Base-by-base conservation (phyloP, 352 stramenopile genomes). In the Phytophthora fragariae region DNA sequence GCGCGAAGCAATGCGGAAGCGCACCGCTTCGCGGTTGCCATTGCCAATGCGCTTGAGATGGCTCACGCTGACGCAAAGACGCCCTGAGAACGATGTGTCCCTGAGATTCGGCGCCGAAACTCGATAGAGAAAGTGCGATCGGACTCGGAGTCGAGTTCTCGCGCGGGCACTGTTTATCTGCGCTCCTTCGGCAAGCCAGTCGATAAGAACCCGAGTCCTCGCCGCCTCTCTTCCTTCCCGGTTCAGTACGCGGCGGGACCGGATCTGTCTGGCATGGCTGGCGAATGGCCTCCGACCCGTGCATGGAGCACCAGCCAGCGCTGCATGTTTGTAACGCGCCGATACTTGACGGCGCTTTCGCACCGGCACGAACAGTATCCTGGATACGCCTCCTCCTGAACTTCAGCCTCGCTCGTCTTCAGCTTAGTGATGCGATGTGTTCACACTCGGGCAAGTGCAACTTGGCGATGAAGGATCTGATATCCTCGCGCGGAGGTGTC, bases 381-480 rank as follows among this genome's bases (percentile, higher is more conserved):
- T 27, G 24, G 24, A 27, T 27, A 27, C 24, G 24, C 2, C 24
- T 27, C 24, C 19, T 27, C 1, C 41, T 49, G 41, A 49, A 49
- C 41, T 19, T 17, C 41, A 19, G 41, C 41, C 41, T 6, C 15
- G 41, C 41, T 49, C n/a, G 47, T 29, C 24, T 62, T 50, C 29
- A 62, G 29, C 59, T 57, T 57, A 29, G 24, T 27, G 39, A 17
- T 12, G 35, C 35, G 35, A 41, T 10, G 41, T 49, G 39, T 46
- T 14, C 11, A 46, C 39, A 46, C 39, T 46, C 14, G 41, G 41
- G 9, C 41, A 19, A 49, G 14, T 63, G 44, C 58, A 70, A 70
- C 58, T 27, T 65, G 58, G 65, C 65, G 47, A 70, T 55, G 54
- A 59, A 52, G 12, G 53, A 68, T 72, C 69, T 76, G 69, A 76